Conservation (phyloP, 306 rosid species). For the Prunus armeniaca region DNA sequence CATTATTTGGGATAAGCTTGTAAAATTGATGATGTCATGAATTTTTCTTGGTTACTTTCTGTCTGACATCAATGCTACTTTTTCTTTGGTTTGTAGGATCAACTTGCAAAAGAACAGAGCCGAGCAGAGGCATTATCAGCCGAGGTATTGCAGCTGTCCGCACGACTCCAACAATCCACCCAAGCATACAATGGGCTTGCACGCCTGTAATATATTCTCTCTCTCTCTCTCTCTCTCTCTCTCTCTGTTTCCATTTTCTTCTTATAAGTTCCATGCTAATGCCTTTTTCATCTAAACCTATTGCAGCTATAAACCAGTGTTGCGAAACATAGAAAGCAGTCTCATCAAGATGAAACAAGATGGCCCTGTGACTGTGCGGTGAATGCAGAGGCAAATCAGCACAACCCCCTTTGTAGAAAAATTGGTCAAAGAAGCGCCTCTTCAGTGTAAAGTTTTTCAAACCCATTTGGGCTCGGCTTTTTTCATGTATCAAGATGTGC, state of each 20-base stretch:
- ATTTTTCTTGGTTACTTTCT: not conserved
- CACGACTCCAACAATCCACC: constrained; percentile 76
- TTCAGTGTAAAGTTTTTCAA: constrained; percentile 13
- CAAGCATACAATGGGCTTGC: constrained; percentile 77
- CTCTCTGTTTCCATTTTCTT: not conserved
- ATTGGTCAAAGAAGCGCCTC: constrained; percentile 13
- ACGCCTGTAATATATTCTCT: constrained; percentile 55
- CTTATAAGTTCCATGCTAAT: not conserved
- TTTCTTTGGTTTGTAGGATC: constrained; percentile 45
- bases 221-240: not conserved
- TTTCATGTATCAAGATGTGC: not conserved
- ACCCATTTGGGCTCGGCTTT: not conserved
- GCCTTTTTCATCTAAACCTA: constrained; percentile 14
- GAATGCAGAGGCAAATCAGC: constrained; percentile 19
- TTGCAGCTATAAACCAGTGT: constrained; percentile 81
- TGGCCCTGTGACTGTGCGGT: constrained; percentile 42
- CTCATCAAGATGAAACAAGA: constrained; percentile 87
- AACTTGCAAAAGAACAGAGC: constrained; percentile 79
- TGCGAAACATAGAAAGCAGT: constrained; percentile 74
- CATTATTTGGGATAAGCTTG: not conserved
- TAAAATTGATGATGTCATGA: not conserved
- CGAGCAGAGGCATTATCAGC: constrained; percentile 81
- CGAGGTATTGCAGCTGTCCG: constrained; percentile 85
- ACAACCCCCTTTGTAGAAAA: not conserved
- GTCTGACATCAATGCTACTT: not conserved